Conservation (phyloP, 352 stramenopile genomes). For the Globisporangium megalacanthum region DNA sequence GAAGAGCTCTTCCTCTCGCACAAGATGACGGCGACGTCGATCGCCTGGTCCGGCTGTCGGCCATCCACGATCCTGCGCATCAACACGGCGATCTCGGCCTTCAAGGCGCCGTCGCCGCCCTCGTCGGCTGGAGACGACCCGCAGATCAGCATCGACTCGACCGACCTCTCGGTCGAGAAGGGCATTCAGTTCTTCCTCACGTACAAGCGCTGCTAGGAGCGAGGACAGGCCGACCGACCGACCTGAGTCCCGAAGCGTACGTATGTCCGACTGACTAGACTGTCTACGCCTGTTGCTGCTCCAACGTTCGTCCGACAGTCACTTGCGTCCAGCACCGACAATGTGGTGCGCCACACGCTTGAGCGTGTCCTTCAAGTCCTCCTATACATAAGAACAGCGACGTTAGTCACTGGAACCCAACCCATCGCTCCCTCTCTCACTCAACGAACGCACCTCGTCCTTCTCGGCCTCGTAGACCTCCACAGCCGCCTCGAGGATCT, state of each 20-base stretch:
- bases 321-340: conserved; percentile 3
- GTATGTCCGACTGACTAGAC: no score
- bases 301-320: neutral
- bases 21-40: conserved; percentile 13
- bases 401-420: neutral
- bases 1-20: conserved; percentile 20
- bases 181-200: conserved; percentile 26
- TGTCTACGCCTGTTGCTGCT: no score
- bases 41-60: conserved; percentile 23
- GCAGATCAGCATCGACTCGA: conserved; percentile 24
- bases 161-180: conserved; percentile 20
- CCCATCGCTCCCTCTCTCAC: neutral
- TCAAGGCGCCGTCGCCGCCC: conserved; percentile 3
- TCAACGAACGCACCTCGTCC: conserved; percentile 26
- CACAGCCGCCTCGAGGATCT: conserved; percentile 32
- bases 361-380: conserved; percentile 49
- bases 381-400: conserved; percentile 13
- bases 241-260: no score
- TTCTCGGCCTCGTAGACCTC: conserved; percentile 33
- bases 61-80: conserved; percentile 25
- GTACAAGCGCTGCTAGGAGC: conserved; percentile 13
- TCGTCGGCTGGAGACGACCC: conserved; percentile 1
- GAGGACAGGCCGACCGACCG: no score
- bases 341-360: conserved; percentile 36
- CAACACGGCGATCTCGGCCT: conserved; percentile 22